phyloP scores from a whole-genome alignment of 1,284 basidiomycete genomes.

The Heterobasidion annosum region DNA sequence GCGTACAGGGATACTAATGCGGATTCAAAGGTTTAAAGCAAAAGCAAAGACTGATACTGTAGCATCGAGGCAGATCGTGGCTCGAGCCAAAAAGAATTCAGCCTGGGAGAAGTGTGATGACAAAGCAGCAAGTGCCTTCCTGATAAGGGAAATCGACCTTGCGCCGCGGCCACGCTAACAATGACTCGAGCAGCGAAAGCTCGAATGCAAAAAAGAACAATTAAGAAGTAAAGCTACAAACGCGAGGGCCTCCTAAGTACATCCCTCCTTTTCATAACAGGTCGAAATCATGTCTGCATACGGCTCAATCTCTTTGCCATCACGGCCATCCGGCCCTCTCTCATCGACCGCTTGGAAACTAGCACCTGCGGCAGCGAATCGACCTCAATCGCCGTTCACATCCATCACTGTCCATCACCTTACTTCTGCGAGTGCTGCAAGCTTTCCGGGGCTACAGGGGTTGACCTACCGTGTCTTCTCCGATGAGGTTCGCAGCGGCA shows the following conservation, averaged over 20 bases:
- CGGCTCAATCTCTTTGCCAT: conserved; percentile 16
- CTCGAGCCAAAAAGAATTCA: no score
- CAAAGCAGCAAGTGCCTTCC: no score
- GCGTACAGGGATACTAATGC: no score
- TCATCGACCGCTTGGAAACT: conserved; percentile 19
- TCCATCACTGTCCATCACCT: conserved; percentile 57
- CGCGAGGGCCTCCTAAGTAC: no score
- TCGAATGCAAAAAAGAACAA: neutral
- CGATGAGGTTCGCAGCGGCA: conserved; percentile 67
- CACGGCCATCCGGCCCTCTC: conserved; percentile 7
- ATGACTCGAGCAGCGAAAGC: neutral
- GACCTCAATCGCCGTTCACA: conserved; percentile 8
- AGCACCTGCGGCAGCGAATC: neutral
- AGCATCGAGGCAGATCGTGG: no score
- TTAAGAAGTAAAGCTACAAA: neutral
- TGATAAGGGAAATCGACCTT: no score
- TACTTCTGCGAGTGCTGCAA: conserved; percentile 35
- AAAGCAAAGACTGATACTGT: no score
- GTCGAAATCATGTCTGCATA: conserved; percentile 20
- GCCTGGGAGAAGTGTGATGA: no score
- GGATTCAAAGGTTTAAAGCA: no score
- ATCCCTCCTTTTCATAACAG: no score
- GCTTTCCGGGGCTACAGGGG: conserved; percentile 41
- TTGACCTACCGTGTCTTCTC: conserved; percentile 61
- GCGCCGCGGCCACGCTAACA: no score